Base-by-base conservation (phyloP, 1,284 basidiomycete species). In the Exobasidium cylindrosporum region DNA sequence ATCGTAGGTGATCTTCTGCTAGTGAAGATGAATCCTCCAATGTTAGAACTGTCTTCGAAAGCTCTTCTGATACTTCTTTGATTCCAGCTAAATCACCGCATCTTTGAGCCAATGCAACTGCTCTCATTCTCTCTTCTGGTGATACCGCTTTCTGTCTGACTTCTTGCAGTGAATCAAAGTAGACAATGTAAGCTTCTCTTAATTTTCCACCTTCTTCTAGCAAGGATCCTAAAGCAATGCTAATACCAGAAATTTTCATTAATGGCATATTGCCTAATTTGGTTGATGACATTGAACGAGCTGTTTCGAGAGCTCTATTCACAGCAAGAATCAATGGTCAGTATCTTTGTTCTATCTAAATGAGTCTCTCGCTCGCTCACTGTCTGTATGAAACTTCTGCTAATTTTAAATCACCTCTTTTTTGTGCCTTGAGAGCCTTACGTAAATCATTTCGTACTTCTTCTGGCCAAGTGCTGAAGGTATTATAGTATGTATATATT, bases 201-300 rank as follows among this genome's bases (percentile, higher is more conserved):
- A 67, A 60, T 32, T 57, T 56, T 6, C 71, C 68, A n/a, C 72
- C 66, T 3, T 67, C 64, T 50, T 81, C 79, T 23, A 80, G 59
- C 57, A 79, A 57, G 1, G 65, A 67, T 10, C 68, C 74, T 6
- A 80, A 66, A 0, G 79, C 78, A 28, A 81, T 77, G 0, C 72
- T 70, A 6, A 81, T 77, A 14, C 80, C 80, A 0, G 76, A 69
- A 10, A 71, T 68, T 64, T 81, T 81, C 26, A 80, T 65, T 61
- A 76, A 52, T 23, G 49, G 57, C 17, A 47, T 31, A 2, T 35
- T 32, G 1, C 55, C 65, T 23, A 64, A 45, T 5, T 32, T 47
- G 29, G 32, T 29, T 6, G n/a, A n/a, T 2, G 35, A 24, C 30
- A 63, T 11, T 7, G 1, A 31, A 21, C 14, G 23, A 30, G 61